These are phyloP conservation scores for Phyllosticta ampelicida DNA, from an alignment of 2,329 filamentous ascomycete species.

Conservation along the genomic window DNA sequence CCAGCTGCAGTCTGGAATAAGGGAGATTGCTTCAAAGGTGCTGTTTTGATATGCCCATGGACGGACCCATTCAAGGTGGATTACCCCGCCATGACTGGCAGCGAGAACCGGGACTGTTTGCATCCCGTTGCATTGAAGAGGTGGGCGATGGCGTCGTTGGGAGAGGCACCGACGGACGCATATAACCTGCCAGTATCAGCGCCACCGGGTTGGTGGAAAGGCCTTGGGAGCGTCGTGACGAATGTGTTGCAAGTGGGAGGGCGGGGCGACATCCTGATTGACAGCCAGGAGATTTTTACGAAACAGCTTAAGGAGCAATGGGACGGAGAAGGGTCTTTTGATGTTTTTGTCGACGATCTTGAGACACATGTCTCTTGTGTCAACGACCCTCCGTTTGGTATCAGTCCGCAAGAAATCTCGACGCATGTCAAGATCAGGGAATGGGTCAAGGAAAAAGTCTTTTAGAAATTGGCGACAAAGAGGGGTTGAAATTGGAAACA, in stretches of 20 bases:
- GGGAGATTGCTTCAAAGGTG: not conserved
- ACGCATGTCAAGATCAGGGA: not conserved
- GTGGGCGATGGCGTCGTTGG: not conserved
- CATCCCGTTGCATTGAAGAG: not conserved
- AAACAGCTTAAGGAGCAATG: not conserved
- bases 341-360: not conserved
- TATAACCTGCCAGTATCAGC: not conserved
- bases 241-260: not conserved
- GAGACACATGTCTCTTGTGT: not conserved
- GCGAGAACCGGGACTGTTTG: not conserved
- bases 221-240: not conserved
- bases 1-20: not conserved
- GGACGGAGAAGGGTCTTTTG: not conserved
- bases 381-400: not conserved
- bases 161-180: not conserved
- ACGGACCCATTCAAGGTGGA: slow-evolving; percentile 2
- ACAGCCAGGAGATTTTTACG: not conserved
- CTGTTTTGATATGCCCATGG: slow-evolving; percentile 1
- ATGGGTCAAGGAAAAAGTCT: not conserved
- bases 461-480: not conserved
- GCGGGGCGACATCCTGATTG: not conserved
- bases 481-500: not conserved
- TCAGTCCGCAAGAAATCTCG: not conserved
- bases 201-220: not conserved
- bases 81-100: not conserved